Evolutionary conservation across 495 filamentous ascomycete species (phyloP).

Genomic region (Thozetella sp.): DNA sequence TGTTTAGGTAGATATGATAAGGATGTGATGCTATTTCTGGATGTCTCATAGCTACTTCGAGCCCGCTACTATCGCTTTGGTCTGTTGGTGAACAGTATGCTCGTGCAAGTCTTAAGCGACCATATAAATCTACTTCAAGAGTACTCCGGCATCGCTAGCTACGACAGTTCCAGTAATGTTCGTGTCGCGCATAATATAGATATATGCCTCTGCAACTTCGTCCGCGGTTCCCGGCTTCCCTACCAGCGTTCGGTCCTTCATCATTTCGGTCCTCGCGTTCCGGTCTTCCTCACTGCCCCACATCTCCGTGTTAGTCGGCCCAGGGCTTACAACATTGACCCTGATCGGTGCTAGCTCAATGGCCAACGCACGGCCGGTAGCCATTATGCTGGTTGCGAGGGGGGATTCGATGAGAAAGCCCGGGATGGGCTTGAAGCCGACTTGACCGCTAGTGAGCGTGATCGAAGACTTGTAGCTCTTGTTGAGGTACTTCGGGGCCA

Average conservation of each 20-base stretch:
- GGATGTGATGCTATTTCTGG: no score
- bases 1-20: no score
- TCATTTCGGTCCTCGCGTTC: slow-evolving; percentile 25
- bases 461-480: slow-evolving; percentile 35
- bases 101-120: no score
- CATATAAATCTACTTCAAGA: no score
- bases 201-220: slow-evolving; percentile 59
- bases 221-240: slow-evolving; percentile 46
- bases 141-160: no score
- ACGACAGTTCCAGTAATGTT: slow-evolving; percentile 55
- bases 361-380: slow-evolving; percentile 47
- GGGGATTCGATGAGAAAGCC: slow-evolving; percentile 36
- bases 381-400: slow-evolving; percentile 28
- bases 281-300: slow-evolving; percentile 24
- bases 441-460: slow-evolving; percentile 50
- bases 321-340: slow-evolving; percentile 57
- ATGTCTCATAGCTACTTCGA: no score
- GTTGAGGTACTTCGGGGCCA: slow-evolving; percentile 41
- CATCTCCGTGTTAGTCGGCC: slow-evolving; percentile 49
- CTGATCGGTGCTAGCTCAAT: slow-evolving; percentile 54
- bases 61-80: no score
- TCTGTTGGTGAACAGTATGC: no score
- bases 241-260: slow-evolving; percentile 27
- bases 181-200: slow-evolving; percentile 59
- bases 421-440: slow-evolving; percentile 33